Percentiles rank a stretch among this genome's conserved stretches.
These are phyloP conservation scores for Cercospora nicotianae DNA, from an alignment of 2,329 filamentous ascomycete genomes.

Conservation along the genomic window DNA sequence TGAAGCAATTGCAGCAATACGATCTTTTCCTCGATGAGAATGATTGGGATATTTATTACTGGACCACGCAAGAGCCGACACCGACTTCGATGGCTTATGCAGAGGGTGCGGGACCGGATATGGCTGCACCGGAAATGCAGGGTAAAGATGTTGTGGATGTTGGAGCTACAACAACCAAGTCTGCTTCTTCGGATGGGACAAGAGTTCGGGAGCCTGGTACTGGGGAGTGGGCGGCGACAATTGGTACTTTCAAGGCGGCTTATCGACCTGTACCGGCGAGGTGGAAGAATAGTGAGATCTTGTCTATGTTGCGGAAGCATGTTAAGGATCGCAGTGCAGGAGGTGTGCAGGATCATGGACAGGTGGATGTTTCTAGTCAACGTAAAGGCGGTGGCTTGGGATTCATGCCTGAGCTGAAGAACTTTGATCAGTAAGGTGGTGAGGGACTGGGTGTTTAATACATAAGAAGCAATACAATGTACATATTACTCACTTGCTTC, in stretches of 20 bases:
- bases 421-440: slow-evolving; percentile 42
- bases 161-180: slow-evolving; percentile 8
- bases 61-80: slow-evolving; percentile 83
- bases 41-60: slow-evolving; percentile 99
- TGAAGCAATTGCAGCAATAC: slow-evolving; percentile 75
- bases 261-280: slow-evolving; percentile 84
- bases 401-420: slow-evolving; percentile 54
- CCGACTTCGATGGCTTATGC: slow-evolving; percentile 59
- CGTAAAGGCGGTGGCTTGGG: slow-evolving; percentile 46
- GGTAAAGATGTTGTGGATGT: slow-evolving; percentile 39
- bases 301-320: slow-evolving; percentile 75
- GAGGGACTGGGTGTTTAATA: not conserved
- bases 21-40: slow-evolving; percentile 96
- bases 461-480: not conserved
- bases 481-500: not conserved
- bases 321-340: slow-evolving; percentile 70
- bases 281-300: slow-evolving; percentile 81
- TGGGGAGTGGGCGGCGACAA: slow-evolving; percentile 95
- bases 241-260: slow-evolving; percentile 90
- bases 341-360: slow-evolving; percentile 45
- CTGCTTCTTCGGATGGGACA: slow-evolving; percentile 29
- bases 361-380: slow-evolving; percentile 28
- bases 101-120: slow-evolving; percentile 51
- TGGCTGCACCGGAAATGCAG: slow-evolving; percentile 48
- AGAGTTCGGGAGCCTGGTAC: slow-evolving; percentile 55